Base-by-base conservation (phyloP, 176 grass and related monocot genomes). In the Hordeum marinum region DNA sequence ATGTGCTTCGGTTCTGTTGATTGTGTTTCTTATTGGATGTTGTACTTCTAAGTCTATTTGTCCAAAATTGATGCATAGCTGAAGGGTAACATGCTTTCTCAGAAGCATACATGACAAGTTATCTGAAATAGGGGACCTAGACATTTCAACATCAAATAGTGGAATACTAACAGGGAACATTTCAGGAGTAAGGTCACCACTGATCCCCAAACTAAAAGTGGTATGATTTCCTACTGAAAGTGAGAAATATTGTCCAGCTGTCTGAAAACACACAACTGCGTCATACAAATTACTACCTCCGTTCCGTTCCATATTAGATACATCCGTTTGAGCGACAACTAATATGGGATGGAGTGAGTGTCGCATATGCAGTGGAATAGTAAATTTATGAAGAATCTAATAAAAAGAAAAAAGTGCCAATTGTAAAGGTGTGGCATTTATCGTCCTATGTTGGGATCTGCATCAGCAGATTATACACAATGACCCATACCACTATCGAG, bases 101-200 rank as follows among this genome's bases (percentile, higher is more conserved):
- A 84, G 58, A 75, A 75, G 23, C 25, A 63, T 73, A 64, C 25
- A 48, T 73, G 45, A 73, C n/a, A 55, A 81, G 45, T 81, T 68
- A 50, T 81, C 41, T 35, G 42, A 81, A 81, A 18, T 35, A 34
- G 4, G 42, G 42, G 63, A 41, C 21, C 62, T 31, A 24, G 45
- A 52, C 29, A 35, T 68, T 81, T 81, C 17, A 32, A 46, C 11
- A 79, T 63, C 57, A 82, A 40, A 50, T 70, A 37, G n/a, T 64
- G 57, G 11, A 58, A 41, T 26, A 41, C 7, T 27, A 21, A 11
- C 54, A 79, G 24, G 8, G 15, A 27, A 63, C 60, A 21, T 34
- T 68, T 27, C 62, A 45, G 11, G 20, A 23, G 7, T 68, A 80
- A 46, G 20, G 60, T 80, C 29, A 80, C 59, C 25, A 2, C 23